These are phyloP conservation scores for Elaeis oleifera DNA, from an alignment of 202 grass and related monocot genomes.

Conservation along the genomic window DNA sequence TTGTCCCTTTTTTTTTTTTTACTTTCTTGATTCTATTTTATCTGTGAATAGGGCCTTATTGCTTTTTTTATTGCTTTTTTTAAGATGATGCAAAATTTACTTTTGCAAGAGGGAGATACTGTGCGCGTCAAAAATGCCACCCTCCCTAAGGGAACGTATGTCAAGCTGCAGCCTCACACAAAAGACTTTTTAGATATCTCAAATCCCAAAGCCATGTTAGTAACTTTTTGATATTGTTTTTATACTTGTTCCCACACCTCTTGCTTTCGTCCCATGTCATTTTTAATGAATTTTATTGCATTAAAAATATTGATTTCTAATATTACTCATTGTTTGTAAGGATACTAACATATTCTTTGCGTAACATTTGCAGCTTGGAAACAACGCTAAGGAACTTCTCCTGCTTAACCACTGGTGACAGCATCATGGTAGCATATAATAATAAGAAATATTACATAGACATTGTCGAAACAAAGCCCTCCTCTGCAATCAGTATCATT, in stretches of 20 bases:
- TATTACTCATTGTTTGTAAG: too few species aligned
- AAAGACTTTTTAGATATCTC: conserved; percentile 93
- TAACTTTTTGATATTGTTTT: conserved; percentile 27
- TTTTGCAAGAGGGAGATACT: conserved; percentile 92
- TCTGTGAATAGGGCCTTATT: too few species aligned
- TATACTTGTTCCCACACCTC: background rate
- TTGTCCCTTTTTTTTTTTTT: too few species aligned
- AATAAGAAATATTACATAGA: conserved; percentile 99
- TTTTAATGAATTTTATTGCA: conserved; percentile 20
- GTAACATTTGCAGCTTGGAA: conserved; percentile 53
- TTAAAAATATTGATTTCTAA: background rate
- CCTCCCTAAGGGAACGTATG: conserved; percentile 92
- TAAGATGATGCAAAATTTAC: conserved; percentile 99
- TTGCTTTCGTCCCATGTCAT: background rate
- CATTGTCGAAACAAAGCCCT: conserved; percentile 96
- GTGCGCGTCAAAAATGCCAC: conserved; percentile 89
- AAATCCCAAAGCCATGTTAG: conserved; percentile 97
- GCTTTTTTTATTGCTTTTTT: background rate
- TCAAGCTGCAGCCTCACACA: conserved; percentile 98
- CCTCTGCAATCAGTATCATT: conserved; percentile 85
- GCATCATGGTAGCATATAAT: conserved; percentile 98
- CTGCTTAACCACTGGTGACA: conserved; percentile 90
- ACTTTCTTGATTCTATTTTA: too few species aligned
- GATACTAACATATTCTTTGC: background rate
- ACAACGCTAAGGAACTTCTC: conserved; percentile 91